Evolutionary conservation across 805 yeast species (phyloP), one percentile per base, ranked within the genome.

Genomic region (Myxozyma lipomycoides): DNA sequence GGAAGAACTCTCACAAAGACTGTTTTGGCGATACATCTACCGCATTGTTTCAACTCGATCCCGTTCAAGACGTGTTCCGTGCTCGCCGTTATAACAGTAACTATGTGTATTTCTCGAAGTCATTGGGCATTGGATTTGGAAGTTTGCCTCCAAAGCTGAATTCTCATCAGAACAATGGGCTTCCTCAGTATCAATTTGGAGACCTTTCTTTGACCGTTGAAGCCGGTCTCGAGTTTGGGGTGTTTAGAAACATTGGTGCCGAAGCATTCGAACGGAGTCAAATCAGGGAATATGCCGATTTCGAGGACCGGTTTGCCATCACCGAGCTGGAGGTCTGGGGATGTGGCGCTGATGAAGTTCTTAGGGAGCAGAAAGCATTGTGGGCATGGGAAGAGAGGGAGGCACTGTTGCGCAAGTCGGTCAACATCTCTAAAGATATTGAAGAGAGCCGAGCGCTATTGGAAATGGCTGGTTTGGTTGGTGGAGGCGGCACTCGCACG

Each of bases 311-410:
- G 44, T 80, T 91, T 61, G 64, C 75, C 48, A 78, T 91, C 5
- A 78, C 82, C 3, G 90, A 84, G 57, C 70, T 90, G 23, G 96
- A 90, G 64, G 95, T 89, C 0, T 86, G 93, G 90, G 98, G 98
- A 0, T 78, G 88, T 50, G 98, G 97, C 1, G 80, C 86, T 5
- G 80, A 78, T 7, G 79, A 82, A 52, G 95, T 87, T 58, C 69
- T 89, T 42, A 83, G 77, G 26, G 90, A 84, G 55, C 96, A 90
- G 67, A 72, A 76, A 41, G 79, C 78, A 61, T 77, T 78, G 52
- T 85, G 95, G 93, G 89, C 83, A 60, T 89, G 96, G 96, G 97
- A 91, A 64, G 84, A 83, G 62, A 73, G 80, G 43, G 96, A 88
- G 64, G 95, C 95, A 0, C 77, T 81, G 59, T 82, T 88, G 34